Evolutionary conservation across 148 eudicot genomes (phyloP), one percentile per base, ranked within the genome.

Genomic region (Chenopodium quinoa): DNA sequence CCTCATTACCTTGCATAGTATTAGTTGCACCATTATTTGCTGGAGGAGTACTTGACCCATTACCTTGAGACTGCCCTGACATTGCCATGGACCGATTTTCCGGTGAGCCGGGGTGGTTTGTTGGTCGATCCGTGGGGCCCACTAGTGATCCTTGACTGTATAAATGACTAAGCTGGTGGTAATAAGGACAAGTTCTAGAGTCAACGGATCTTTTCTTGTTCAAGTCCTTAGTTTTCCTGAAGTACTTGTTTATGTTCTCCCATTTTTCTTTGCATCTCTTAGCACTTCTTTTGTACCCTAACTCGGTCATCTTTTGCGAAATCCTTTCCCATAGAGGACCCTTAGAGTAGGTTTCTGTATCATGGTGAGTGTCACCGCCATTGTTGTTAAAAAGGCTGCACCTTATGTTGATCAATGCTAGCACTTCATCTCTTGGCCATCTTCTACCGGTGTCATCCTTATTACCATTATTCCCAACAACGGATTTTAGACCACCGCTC

Each of bases 191-290:
- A 11, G 98, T 93, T 82, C 95, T 92, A 29, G 98, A 93, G 11
- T 90, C 97, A 31, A 84, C 54, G 5, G 97, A 89, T 85, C 98
- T 91, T 83, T 91, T 95, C 96, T 90, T 95, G 88, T 91, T 93
- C 64, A 76, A 86, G 80, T 93, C 98, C 86, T 93, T 95, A 0
- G 94, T 92, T 85, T 91, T 95, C 75, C 97, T 91, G 34, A 91
- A 93, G 82, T 95, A 95, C 91, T 95, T 95, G 86, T 95, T 95
- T 71, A 95, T 95, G 82, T 95, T 95, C 85, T 95, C 98, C 98
- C 98, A 95, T 80, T 93, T 95, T 88, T 95, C 98, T 64, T 95
- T 95, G 83, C 98, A 95, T 78, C 98, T 89, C 83, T 92, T 95
- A 25, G 98, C 91, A 82, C 90, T 95, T 74, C 98, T 91, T 63